These are phyloP conservation scores for Nannochloris sp. DNA, from an alignment of 139 green algal species.

Conservation along the genomic window DNA sequence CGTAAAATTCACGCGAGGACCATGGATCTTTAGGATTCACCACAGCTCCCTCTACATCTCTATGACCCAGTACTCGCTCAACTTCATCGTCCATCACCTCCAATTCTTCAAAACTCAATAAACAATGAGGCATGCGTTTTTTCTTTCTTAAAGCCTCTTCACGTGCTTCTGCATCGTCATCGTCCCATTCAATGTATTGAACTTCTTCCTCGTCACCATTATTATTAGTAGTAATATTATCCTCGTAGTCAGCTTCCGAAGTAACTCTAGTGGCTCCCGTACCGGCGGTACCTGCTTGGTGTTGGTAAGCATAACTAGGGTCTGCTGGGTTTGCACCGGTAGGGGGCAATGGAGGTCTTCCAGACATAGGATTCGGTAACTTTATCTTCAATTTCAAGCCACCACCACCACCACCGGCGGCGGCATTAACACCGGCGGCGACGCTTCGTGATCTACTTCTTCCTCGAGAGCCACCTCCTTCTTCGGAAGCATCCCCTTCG, in stretches of 20 bases:
- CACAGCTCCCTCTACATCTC: conserved; percentile 1
- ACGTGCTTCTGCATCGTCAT: not conserved
- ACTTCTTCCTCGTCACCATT: conserved; percentile 13
- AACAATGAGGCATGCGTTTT: not conserved
- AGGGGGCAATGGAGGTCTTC: too few species aligned
- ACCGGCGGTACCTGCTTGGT: too few species aligned
- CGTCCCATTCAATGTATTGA: not conserved
- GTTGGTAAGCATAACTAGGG: too few species aligned
- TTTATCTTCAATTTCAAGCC: not conserved
- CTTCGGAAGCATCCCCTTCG: not conserved
- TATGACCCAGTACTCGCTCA: conserved; percentile 39
- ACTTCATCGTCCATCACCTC: conserved; percentile 61
- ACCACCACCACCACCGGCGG: conserved; percentile 8
- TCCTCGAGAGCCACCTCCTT: not conserved
- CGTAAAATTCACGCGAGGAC: conserved; percentile 65
- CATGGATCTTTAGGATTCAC: conserved; percentile 40
- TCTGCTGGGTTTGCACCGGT: too few species aligned
- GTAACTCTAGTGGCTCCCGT: too few species aligned
- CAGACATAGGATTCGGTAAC: too few species aligned
- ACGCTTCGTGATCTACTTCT: not conserved
- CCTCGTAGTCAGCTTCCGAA: too few species aligned
- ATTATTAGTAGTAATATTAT: not conserved
- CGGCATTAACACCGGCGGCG: not conserved
- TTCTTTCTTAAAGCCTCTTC: conserved; percentile 1
- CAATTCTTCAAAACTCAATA: conserved; percentile 31